Evolutionary conservation across 1,284 basidiomycete species (phyloP).

Genomic region (Leccinum solheimii): DNA sequence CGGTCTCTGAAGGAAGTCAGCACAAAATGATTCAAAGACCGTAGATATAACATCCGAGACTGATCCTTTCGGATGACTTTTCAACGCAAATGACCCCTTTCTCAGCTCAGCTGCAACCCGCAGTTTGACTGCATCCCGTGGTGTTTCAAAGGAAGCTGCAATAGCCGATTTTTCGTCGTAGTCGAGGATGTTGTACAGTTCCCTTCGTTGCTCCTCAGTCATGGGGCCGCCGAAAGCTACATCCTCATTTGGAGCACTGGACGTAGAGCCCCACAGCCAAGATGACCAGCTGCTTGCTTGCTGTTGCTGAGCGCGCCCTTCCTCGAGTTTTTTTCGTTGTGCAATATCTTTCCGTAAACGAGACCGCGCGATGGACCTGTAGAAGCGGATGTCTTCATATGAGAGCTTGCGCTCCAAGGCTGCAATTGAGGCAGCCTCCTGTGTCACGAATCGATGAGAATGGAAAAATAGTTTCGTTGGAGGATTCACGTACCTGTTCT

Average conservation of each 20-base stretch:
- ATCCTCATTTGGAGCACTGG: conserved; percentile 45
- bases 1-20: conserved; percentile 82
- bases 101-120: conserved; percentile 79
- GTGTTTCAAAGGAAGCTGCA: conserved; percentile 65
- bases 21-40: conserved; percentile 88
- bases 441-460: conserved; percentile 10
- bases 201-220: conserved; percentile 90
- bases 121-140: conserved; percentile 82
- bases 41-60: conserved; percentile 81
- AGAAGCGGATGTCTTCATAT: conserved; percentile 98
- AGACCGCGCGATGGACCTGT: conserved; percentile 93
- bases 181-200: conserved; percentile 93
- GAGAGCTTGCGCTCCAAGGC: conserved; percentile 81
- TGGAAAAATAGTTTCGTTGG: conserved; percentile 1
- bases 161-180: conserved; percentile 87
- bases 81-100: conserved; percentile 85
- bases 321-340: conserved; percentile 66
- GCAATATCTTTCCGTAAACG: conserved; percentile 85
- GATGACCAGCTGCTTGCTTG: conserved; percentile 67
- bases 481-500: conserved; percentile 40
- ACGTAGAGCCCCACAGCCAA: conserved; percentile 82
- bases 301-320: conserved; percentile 60
- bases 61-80: conserved; percentile 64
- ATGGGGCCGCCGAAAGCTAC: conserved; percentile 64
- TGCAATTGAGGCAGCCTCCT: conserved; percentile 68